Evolutionary conservation across 306 rosid species (phyloP), one percentile per base, ranked within the genome.

Genomic region (Herpetospermum pedunculosum): DNA sequence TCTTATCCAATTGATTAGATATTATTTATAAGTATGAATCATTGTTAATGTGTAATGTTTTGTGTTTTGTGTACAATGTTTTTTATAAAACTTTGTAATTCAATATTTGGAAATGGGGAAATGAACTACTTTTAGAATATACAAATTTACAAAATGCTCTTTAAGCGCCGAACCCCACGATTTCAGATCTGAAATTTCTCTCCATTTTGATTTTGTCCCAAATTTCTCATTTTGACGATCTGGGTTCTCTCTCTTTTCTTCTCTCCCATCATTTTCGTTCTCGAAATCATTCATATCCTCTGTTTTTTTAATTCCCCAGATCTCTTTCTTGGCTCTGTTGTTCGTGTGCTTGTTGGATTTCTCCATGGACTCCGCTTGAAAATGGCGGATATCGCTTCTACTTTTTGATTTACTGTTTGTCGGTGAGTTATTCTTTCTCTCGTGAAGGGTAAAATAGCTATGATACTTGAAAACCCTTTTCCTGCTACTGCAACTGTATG

Each of bases 121-220:
- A 59, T 30, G 23, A 59, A 59, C 68, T 18, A 30, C 14, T 30
- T 59, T 59, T 59, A 6, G 68, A 30, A 58, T 11, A 10, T 11
- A 32, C 23, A 60, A 19, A n/a, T n/a, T n/a, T n/a, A n/a, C n/a
- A n/a, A n/a, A n/a, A 19, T 38, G 19, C 69, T 64, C 30, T 64
- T 64, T 64, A 64, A 19, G 53, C 41, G 74, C 43, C 57, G 74
- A 57, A 28, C 57, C 74, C 8, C 57, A 15, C 74, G 25, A 16
- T 70, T 70, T 46, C 57, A 70, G 74, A 70, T 70, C 74, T 46
- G 57, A 28, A 15, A 26, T 68, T 40, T 65, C 72, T 65, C 34
- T 6, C 50, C 47, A 63, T 63, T 63, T 63, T 5, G n/a, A 15
- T 23, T 40, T 46, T 14, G 37, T 26, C 73, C n/a, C 53, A 21